Evolutionary conservation across 2,329 filamentous ascomycete genomes (phyloP), one percentile per base, ranked within the genome.

Genomic region (Torrubiellomyces zombiae): DNA sequence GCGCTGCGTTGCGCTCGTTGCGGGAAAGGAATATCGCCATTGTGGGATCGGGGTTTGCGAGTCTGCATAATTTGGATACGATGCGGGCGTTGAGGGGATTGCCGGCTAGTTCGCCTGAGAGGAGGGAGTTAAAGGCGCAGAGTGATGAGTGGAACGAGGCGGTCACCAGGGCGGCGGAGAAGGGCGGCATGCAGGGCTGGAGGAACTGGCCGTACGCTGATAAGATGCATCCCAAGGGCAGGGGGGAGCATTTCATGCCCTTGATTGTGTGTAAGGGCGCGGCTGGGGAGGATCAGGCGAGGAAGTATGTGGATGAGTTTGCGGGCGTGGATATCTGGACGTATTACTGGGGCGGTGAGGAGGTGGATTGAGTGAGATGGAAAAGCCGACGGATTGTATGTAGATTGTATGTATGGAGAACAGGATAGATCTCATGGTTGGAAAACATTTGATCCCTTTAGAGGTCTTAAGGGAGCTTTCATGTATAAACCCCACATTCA

Each of bases 211-310:
- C 59, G 0, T 40, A 52, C 16, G 53, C 58, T 1, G 58, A 62
- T 31, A 49, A 55, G 9, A 64, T 67, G 55, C 67, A 72, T 38
- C 67, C 67, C 3, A 44, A 45, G 2, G 40, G 49, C 7, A 63
- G 58, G 0, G 64, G 60, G 0, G 67, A 71, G 44, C 67, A 72
- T 34, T 69, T 71, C 27, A 44, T 71, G 53, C 67, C 67, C 29
- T 40, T 72, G 44, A 39, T 69, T 22, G 67, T 71, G 16, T 64
- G 60, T 35, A 61, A 63, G 4, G 64, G 60, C 1, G 57, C 56
- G 0, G 63, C 58, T 1, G 53, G 43, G 9, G 56, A 57, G 12
- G 60, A 55, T 24, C 42, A 43, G 39, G 55, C 47, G 11, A 47
- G 43, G 33, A 43, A 32, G 9, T 69, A 66, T 34, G 44, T 42